phyloP scores from a whole-genome alignment of 768 basidiomycete genomes.

The Boletus sp. region DNA sequence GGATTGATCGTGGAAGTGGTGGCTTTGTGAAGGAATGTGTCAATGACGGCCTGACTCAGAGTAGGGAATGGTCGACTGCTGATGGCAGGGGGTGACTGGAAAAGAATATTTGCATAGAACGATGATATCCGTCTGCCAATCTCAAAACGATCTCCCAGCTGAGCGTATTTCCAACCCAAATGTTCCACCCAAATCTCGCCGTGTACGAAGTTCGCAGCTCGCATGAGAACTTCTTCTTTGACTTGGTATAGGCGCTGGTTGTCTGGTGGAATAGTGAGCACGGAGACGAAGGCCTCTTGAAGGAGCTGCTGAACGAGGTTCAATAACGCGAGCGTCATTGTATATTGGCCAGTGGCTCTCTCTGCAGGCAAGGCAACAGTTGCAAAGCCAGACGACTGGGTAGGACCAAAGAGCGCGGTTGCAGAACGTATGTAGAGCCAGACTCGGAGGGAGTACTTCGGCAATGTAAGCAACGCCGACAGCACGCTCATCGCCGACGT shows the following conservation, averaged over 20 bases:
- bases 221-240: constrained; percentile 80
- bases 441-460: constrained; percentile 73
- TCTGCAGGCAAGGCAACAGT: constrained; percentile 68
- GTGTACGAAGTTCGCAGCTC: constrained; percentile 76
- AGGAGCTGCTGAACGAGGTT: constrained; percentile 74
- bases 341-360: constrained; percentile 69
- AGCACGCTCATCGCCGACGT: constrained; percentile 82
- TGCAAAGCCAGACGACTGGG: constrained; percentile 50
- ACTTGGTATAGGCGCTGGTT: constrained; percentile 62
- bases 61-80: constrained; percentile 55
- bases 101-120: constrained; percentile 65
- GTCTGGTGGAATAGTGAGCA: constrained; percentile 45
- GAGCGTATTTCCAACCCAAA: constrained; percentile 79
- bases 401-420: constrained; percentile 68
- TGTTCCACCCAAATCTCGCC: constrained; percentile 88
- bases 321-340: constrained; percentile 78
- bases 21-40: constrained; percentile 70
- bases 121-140: constrained; percentile 65
- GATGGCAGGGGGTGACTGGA: constrained; percentile 53
- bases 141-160: constrained; percentile 80
- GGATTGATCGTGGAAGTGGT: constrained; percentile 81
- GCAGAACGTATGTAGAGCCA: constrained; percentile 88
- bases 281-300: constrained; percentile 62
- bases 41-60: constrained; percentile 61
- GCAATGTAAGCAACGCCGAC: constrained; percentile 68